Evolutionary conservation across 805 yeast genomes (phyloP).

Genomic region (Sporopachydermia quercuum): DNA sequence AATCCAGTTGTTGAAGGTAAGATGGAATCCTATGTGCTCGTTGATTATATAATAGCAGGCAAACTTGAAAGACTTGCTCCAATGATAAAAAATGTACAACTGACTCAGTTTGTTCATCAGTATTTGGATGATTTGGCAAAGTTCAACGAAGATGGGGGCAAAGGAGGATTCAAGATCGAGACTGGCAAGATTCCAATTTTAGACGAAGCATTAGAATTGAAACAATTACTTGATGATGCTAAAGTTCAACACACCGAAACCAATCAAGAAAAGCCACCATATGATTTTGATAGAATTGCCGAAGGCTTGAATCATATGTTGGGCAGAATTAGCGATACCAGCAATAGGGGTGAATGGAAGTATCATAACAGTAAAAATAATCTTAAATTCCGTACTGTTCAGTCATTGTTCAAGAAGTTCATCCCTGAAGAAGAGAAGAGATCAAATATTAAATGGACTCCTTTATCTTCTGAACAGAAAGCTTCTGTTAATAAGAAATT

Average conservation of each 20-base stretch:
- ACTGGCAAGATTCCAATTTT: background rate
- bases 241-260: background rate
- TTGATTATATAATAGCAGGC: background rate
- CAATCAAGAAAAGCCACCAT: background rate
- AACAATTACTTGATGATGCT: background rate
- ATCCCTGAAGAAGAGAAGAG: background rate
- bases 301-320: too few relatives aligned
- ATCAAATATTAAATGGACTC: background rate
- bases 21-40: background rate
- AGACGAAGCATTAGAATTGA: background rate
- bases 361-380: background rate
- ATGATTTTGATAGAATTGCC: background rate
- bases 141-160: background rate
- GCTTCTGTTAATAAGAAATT: background rate
- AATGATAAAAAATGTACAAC: background rate
- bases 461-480: too few relatives aligned
- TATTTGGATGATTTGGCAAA: background rate
- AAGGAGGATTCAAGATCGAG: background rate
- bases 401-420: background rate
- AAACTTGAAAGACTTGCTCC: background rate
- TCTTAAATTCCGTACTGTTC: background rate
- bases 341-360: too few relatives aligned
- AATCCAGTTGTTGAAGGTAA: background rate
- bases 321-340: too few relatives aligned
- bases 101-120: background rate